Evolutionary conservation across 2,329 filamentous ascomycete species (phyloP).

Genomic region (Trichoderma aggressivum): DNA sequence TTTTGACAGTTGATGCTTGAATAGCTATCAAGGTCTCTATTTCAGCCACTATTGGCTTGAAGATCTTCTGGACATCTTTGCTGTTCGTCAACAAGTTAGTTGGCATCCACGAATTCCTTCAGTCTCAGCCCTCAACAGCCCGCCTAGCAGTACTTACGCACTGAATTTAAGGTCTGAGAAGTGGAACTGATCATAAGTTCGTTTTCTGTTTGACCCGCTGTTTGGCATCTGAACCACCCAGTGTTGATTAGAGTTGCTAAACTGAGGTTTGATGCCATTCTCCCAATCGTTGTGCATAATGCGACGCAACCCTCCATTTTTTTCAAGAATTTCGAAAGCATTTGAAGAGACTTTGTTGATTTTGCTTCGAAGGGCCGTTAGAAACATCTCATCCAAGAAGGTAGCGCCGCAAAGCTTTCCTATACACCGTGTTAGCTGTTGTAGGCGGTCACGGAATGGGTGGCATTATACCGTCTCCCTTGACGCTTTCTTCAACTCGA

Average conservation of each 20-base stretch:
- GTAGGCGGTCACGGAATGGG: not conserved
- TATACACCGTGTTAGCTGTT: constrained; percentile 14
- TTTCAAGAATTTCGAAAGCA: constrained; percentile 6
- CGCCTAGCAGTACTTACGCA: not conserved
- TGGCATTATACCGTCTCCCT: constrained; percentile 25
- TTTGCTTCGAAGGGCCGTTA: constrained; percentile 3
- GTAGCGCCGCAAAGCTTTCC: constrained; percentile 39
- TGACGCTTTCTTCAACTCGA: constrained; percentile 35
- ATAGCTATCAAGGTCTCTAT: constrained; percentile 25
- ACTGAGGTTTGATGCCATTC: constrained; percentile 29
- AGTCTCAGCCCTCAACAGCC: no score
- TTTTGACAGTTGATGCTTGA: constrained; percentile 25
- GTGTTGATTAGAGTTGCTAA: constrained; percentile 15
- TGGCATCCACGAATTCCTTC: not conserved
- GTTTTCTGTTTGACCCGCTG: not conserved
- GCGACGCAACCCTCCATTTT: not conserved
- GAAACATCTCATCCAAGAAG: constrained; percentile 39
- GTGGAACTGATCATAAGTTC: not conserved
- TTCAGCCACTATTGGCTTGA: constrained; percentile 23
- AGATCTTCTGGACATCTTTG: constrained; percentile 25
- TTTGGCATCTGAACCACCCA: constrained; percentile 25
- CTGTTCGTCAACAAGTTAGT: not conserved
- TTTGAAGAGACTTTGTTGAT: rapidly evolving
- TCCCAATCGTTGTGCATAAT: constrained; percentile 31
- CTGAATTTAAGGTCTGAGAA: not conserved